A percentile compares a stretch with the other conserved stretches of the same genome.
Evolutionary conservation across 2,329 filamentous ascomycete genomes (phyloP).

Genomic region (Colletotrichum musae): DNA sequence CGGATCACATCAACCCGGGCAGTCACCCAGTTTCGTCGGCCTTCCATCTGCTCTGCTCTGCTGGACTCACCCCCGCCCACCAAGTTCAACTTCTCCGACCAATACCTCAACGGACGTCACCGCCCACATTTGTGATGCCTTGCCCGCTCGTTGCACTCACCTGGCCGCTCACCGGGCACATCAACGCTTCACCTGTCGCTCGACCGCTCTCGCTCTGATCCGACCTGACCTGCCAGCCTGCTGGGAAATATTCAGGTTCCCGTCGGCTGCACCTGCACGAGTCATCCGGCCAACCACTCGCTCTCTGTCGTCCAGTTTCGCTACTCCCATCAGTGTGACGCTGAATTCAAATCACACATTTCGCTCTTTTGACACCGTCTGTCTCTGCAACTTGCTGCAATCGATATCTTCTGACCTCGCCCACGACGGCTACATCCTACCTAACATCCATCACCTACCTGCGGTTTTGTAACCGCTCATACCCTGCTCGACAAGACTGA

Average conservation of each 20-base stretch:
- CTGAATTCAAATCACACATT: background rate
- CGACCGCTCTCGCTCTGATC: background rate
- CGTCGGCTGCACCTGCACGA: background rate
- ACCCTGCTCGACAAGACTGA: slow-evolving; percentile 26
- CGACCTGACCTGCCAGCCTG: slow-evolving; percentile 5
- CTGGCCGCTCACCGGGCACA: slow-evolving; percentile 25
- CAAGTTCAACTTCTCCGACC: background rate
- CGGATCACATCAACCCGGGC: slow-evolving; percentile 24
- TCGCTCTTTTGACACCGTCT: slow-evolving; percentile 16
- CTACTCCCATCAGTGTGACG: slow-evolving; percentile 8
- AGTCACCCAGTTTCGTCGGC: slow-evolving; percentile 6
- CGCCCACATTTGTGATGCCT: slow-evolving; percentile 33
- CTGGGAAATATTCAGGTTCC: background rate
- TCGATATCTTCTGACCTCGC: slow-evolving; percentile 2
- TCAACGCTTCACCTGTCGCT: slow-evolving; percentile 12
- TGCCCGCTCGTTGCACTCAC: slow-evolving; percentile 29
- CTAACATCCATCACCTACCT: slow-evolving; percentile 2
- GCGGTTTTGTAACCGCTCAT: slow-evolving; percentile 26
- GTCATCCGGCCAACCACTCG: background rate
- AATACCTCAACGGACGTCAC: slow-evolving; percentile 26
- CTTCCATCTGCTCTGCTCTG: slow-evolving; percentile 1
- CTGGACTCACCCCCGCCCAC: slow-evolving; percentile 11
- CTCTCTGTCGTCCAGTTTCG: background rate
- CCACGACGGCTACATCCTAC: slow-evolving; percentile 5
- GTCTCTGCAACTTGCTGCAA: slow-evolving; percentile 6